Evolutionary conservation across 1,139 yeast genomes (phyloP).

Genomic region (Yamadazyma oceani): DNA sequence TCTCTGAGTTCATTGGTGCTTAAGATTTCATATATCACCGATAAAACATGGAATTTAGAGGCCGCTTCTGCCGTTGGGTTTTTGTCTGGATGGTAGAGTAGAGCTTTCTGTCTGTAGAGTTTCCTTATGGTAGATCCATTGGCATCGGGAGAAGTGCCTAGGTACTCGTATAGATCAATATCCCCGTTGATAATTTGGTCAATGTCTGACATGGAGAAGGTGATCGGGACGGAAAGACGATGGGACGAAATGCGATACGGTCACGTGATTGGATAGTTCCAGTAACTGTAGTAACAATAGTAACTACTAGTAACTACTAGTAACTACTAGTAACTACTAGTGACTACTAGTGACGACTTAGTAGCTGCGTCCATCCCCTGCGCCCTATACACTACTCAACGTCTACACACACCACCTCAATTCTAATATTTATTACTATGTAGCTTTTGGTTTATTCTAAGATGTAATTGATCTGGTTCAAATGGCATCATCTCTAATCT

Average conservation of each 20-base stretch:
- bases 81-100: constrained; percentile 69
- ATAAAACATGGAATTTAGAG: constrained; percentile 37
- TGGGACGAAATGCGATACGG: too few species aligned
- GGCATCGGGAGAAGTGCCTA: constrained; percentile 27
- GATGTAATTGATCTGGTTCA: background rate
- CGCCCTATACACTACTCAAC: too few species aligned
- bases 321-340: too few species aligned
- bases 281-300: too few species aligned
- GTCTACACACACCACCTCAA: too few species aligned
- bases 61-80: constrained; percentile 33
- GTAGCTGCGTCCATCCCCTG: too few species aligned
- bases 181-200: constrained; percentile 29
- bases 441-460: too few species aligned
- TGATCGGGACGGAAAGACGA: too few species aligned
- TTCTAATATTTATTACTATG: too few species aligned
- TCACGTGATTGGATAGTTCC: too few species aligned
- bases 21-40: constrained; percentile 42
- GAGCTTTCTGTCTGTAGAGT: constrained; percentile 81
- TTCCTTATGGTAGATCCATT: constrained; percentile 66
- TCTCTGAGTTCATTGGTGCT: constrained; percentile 26
- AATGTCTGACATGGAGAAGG: constrained; percentile 12
- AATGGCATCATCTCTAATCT: constrained; percentile 39
- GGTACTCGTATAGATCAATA: constrained; percentile 33
- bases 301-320: too few species aligned
- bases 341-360: too few species aligned